phyloP scores from a whole-genome alignment of 1,284 basidiomycete genomes.

The Cystobasidium slooffiae region DNA sequence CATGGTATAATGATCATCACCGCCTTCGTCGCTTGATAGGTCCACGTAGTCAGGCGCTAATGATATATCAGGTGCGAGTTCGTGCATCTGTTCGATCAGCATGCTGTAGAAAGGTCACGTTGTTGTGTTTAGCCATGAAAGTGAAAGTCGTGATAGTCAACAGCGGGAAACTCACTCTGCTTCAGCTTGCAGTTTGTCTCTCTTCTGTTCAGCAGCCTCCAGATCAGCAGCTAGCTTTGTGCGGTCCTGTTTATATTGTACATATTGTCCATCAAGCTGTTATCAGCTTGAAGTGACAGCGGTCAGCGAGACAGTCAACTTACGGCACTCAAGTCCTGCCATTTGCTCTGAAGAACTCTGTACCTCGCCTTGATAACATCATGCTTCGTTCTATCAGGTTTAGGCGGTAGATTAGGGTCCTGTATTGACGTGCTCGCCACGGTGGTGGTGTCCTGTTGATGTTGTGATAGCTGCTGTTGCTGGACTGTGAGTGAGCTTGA shows the following conservation, averaged over 20 bases:
- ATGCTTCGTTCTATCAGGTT: conserved; percentile 33
- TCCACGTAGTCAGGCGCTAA: conserved; percentile 38
- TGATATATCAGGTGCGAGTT: conserved; percentile 29
- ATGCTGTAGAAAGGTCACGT: conserved; percentile 15
- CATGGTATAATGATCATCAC: conserved; percentile 1
- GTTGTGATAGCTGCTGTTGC: background rate
- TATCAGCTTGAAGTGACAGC: background rate
- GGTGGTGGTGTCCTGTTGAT: background rate
- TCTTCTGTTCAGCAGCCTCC: conserved; percentile 17
- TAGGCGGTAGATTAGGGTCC: conserved; percentile 9
- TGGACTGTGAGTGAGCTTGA: background rate
- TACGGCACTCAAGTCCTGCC: conserved; percentile 23
- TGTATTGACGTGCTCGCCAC: background rate
- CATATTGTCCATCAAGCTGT: background rate
- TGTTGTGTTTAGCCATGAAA: background rate
- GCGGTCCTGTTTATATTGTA: conserved; percentile 8
- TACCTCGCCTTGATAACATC: conserved; percentile 23
- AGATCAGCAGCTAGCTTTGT: conserved; percentile 27
- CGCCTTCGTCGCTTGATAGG: conserved; percentile 18
- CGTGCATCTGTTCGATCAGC: conserved; percentile 42
- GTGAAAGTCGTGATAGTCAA: background rate
- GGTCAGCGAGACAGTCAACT: background rate
- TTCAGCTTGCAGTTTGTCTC: conserved; percentile 38
- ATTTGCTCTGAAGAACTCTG: conserved; percentile 31
- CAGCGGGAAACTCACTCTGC: conserved; percentile 22